Evolutionary conservation across 2,329 filamentous ascomycete genomes (phyloP), one percentile per base, ranked within the genome.

Genomic region (Plenodomus lindquistii): DNA sequence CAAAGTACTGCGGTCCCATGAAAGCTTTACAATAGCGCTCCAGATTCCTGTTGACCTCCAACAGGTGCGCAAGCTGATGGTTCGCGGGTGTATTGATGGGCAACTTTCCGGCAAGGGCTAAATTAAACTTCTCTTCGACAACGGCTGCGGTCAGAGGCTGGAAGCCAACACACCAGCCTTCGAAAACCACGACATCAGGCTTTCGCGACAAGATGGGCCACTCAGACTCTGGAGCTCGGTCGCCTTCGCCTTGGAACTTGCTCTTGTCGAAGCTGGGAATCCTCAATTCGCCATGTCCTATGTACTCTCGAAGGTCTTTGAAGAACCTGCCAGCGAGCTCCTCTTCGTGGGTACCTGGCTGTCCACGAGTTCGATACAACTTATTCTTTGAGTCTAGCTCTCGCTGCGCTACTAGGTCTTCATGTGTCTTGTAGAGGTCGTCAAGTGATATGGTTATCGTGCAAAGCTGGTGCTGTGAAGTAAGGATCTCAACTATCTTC

Each of bases 131-230:
- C 65, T 77, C 75, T 59, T 79, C 79, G 3, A 84, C 69, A 21
- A 79, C 77, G 3, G 83, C 69, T 4, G 80, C 77, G n/a, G 74
- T 61, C 11, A 92, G 71, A 0, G 87, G 72, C 5, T 85, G 84
- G 74, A 96, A 96, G 2, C 91, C 92, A 11, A 96, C 85, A 70
- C 88, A 94, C 92, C 91, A 96, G 16, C 92, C 91, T 71, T 97
- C 91, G 55, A 96, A 85, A 42, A 96, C 83, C 18, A 96, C 80
- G 6, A 93, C 83, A 42, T 81, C 78, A 2, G 83, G 73, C n/a
- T 71, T 76, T 2, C 69, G 73, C 57, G 84, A 84, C 50, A 87
- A 79, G 13, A 66, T 65, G 20, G 79, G 74, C 89, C 91, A 95
- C 39, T 79, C 66, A 10, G 73, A 74, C 47, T 81, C 73, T 0